phyloP scores from a whole-genome alignment of 2,329 filamentous ascomycete species.

The Exophiala oligosperma region DNA sequence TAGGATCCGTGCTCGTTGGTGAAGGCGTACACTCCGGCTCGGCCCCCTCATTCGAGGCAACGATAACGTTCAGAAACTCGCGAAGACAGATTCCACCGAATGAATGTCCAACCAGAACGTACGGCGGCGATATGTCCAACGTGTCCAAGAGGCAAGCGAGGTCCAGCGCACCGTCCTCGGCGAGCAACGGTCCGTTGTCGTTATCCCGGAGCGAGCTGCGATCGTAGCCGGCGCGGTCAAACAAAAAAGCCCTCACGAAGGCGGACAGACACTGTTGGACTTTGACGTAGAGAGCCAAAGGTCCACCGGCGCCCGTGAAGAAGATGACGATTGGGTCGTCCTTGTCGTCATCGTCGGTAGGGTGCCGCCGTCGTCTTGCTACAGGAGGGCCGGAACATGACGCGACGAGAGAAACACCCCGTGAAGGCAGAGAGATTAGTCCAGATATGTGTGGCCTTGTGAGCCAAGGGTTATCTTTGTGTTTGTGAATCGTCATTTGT shows the following conservation, averaged over 20 bases:
- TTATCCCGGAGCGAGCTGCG: conserved; percentile 22
- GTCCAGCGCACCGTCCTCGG: conserved; percentile 34
- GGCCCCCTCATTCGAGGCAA: conserved; percentile 1
- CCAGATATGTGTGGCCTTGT: not conserved
- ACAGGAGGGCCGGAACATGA: conserved; percentile 32
- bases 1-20: not conserved
- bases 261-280: conserved; percentile 34
- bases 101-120: conserved; percentile 41
- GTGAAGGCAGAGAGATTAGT: not conserved
- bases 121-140: conserved; percentile 30
- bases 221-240: conserved; percentile 42
- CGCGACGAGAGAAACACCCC: conserved; percentile 28
- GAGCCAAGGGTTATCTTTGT: conserved; percentile 13
- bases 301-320: conserved; percentile 39
- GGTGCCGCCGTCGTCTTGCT: conserved; percentile 7
- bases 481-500: conserved; percentile 12
- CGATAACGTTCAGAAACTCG: conserved; percentile 40
- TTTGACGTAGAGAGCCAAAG: conserved; percentile 35
- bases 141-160: conserved; percentile 33
- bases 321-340: conserved; percentile 36
- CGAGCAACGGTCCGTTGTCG: conserved; percentile 30
- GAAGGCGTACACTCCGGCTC: no score
- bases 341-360: conserved; percentile 13
- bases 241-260: conserved; percentile 35
- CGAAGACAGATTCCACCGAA: conserved; percentile 43